Evolutionary conservation across 768 basidiomycete genomes (phyloP), one percentile per base, ranked within the genome.

Genomic region (Zangia roseola): DNA sequence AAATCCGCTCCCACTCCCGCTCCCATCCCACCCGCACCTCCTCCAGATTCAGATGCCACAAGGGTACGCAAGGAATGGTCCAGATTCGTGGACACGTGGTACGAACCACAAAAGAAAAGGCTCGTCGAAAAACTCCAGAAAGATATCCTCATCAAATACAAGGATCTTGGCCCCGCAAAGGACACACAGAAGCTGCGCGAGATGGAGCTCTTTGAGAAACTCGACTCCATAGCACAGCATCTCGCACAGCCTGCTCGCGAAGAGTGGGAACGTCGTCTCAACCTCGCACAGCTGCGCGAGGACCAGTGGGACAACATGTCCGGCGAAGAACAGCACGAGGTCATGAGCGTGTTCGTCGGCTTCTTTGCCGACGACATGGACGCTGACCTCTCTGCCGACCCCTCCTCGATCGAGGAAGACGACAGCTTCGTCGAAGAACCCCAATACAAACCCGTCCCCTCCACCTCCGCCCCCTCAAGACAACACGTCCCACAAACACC

Each of bases 201-300:
- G 9, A 54, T 60, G 51, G 66, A 69, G 40, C 56, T 63, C 24
- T 65, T 53, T 16, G 56, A 65, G 47, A 55, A 35, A 23, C 54
- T 63, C 52, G 52, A 58, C 33, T 38, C 58, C 4, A 36, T 68
- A 13, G 57, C 52, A 38, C 41, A 36, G 28, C 57, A 55, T 10
- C 65, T 68, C 23, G 48, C 66, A 46, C 50, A 61, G 53, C 68
- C 65, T 6, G 66, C 66, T 23, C 65, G 68, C 31, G 24, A n/a
- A 1, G 65, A 68, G 61, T 68, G 66, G 66, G 68, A 67, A n/a
- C 61, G 53, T 36, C 67, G 65, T 38, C 66, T 68, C 40, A 59
- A 57, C 14, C 55, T 62, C 40, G 60, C 61, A 0, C 65, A 65
- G 23, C 42, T 68, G 6, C 55, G 49, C 6, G 67, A 67, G 52